Conservation (phyloP, 106 monocot species). For the Dendrobium catenatum region DNA sequence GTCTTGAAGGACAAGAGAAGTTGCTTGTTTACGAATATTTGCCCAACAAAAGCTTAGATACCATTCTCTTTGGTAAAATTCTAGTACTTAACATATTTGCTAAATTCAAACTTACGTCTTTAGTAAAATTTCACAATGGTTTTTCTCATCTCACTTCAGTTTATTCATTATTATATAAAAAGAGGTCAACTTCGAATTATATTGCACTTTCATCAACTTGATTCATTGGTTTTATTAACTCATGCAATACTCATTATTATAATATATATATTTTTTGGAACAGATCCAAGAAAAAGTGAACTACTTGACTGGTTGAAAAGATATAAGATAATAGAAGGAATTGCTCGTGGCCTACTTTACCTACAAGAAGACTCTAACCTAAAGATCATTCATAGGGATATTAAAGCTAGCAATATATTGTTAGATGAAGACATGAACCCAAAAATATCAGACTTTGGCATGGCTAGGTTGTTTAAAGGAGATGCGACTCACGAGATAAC, state of each 20-base stretch:
- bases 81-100: neutral
- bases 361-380: constrained; percentile 15
- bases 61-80: constrained; percentile 19
- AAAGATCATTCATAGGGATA: constrained; percentile 13
- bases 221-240: too few species aligned
- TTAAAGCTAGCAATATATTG: constrained; percentile 17
- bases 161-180: too few species aligned
- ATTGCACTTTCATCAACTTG: too few species aligned
- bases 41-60: constrained; percentile 28
- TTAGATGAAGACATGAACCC: constrained; percentile 11
- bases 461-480: constrained; percentile 1
- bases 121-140: neutral
- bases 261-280: neutral
- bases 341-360: constrained; percentile 17
- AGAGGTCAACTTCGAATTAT: too few species aligned
- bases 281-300: too few species aligned
- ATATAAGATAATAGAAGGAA: constrained; percentile 10
- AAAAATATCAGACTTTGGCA: constrained; percentile 18
- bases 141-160: neutral
- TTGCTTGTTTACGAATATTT: constrained; percentile 30
- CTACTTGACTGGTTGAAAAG: constrained; percentile 1
- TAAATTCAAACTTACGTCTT: neutral
- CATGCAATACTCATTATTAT: neutral
- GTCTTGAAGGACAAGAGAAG: constrained; percentile 19
- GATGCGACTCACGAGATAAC: constrained; percentile 9